phyloP scores from a whole-genome alignment of 495 filamentous ascomycete genomes.

The Barbatosphaeria neglecta region DNA sequence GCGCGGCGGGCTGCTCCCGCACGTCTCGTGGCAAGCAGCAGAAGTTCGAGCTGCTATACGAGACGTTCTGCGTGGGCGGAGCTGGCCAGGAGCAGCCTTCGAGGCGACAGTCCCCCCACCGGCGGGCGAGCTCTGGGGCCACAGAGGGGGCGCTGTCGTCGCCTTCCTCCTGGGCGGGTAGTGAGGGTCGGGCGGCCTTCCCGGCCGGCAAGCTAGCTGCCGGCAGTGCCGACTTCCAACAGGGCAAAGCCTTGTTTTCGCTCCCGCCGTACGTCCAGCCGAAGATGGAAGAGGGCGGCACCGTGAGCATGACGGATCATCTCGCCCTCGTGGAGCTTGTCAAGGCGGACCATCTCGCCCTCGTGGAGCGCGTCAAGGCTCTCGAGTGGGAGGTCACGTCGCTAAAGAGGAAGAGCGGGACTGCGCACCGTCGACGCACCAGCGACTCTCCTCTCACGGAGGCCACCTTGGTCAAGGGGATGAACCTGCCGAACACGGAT shows the following conservation, averaged over 20 bases:
- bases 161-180: background rate
- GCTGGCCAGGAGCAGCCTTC: background rate
- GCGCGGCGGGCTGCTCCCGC: slow-evolving; percentile 10
- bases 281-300: background rate
- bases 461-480: background rate
- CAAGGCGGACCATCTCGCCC: too few species aligned
- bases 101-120: background rate
- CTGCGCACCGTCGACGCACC: background rate
- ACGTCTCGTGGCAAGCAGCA: slow-evolving; percentile 23
- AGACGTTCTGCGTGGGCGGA: slow-evolving; percentile 19
- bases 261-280: background rate
- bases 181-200: background rate
- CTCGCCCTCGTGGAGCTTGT: background rate
- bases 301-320: background rate
- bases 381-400: background rate
- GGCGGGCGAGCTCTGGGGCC: background rate
- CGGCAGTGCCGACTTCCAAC: too few species aligned
- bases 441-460: background rate
- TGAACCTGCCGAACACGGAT: background rate
- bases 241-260: too few species aligned
- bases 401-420: background rate
- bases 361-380: background rate
- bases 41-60: slow-evolving; percentile 19
- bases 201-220: background rate
- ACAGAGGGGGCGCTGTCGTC: background rate